These are phyloP conservation scores for Zymoseptoria passerinii DNA, from an alignment of 2,329 filamentous ascomycete species.

Conservation along the genomic window DNA sequence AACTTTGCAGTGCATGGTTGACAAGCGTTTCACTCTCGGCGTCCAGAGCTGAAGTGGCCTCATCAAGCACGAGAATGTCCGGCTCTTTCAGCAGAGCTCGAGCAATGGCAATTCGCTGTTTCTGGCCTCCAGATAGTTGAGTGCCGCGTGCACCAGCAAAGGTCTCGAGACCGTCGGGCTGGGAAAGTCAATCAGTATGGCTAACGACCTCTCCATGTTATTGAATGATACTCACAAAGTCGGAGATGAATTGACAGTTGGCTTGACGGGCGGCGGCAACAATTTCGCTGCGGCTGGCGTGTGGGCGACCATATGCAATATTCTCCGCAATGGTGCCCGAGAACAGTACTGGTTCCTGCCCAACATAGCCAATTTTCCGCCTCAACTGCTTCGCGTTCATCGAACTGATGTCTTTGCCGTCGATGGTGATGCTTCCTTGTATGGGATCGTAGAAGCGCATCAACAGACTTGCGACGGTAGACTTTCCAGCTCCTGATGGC, in stretches of 20 bases:
- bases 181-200: constrained; percentile 4
- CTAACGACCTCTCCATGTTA: not conserved
- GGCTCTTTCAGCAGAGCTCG: constrained; percentile 90
- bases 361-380: constrained; percentile 86
- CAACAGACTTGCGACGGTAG: constrained; percentile 84
- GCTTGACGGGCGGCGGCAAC: constrained; percentile 79
- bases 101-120: constrained; percentile 95
- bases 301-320: constrained; percentile 81
- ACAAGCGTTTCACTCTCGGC: constrained; percentile 95
- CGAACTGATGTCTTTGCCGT: constrained; percentile 69
- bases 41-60: constrained; percentile 88
- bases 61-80: constrained; percentile 92
- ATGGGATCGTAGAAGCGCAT: constrained; percentile 86
- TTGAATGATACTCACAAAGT: constrained; percentile 55
- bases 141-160: constrained; percentile 86
- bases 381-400: constrained; percentile 93
- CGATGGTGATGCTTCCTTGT: constrained; percentile 68
- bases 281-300: constrained; percentile 71
- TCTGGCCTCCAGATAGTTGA: constrained; percentile 91
- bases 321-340: constrained; percentile 79
- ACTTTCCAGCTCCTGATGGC: constrained; percentile 92
- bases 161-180: constrained; percentile 88
- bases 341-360: constrained; percentile 90
- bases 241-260: constrained; percentile 93
- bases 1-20: constrained; percentile 73